Evolutionary conservation across 2,329 filamentous ascomycete species (phyloP), one percentile per base, ranked within the genome.

Genomic region (Penicillium thymicola): DNA sequence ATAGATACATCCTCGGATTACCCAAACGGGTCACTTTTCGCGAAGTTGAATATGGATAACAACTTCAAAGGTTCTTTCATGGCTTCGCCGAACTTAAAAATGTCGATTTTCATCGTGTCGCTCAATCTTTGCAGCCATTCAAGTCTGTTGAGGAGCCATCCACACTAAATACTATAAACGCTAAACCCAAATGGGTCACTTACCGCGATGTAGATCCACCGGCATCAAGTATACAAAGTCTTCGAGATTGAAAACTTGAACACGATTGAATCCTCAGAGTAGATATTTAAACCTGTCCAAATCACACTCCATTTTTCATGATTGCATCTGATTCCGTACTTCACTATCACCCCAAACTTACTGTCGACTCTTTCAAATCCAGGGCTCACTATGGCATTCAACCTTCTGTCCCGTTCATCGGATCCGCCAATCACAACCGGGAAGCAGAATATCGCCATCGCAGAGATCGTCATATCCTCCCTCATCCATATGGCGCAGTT

Each of bases 391-490:
- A 62, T 59, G 62, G 34, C 18, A 28, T 13, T 23, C 30, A 44
- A 44, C 21, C n/a, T 46, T 23, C 9, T 47, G 23, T 41, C 54
- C 25, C 54, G 49, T n/a, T 40, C 37, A 3, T 36, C 28, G 16
- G 30, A 55, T 13, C 42, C 25, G 9, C 25, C 50, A 14, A 58
- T 61, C 37, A 52, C 59, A 37, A 28, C 43, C 27, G 46, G 53
- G 32, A 51, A 37, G 23, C 51, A 37, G 13, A 54, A 64, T 4
- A 38, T 70, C 25, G 67, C 66, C 18, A 66, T 70, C n/a, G 57
- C 62, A 9, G 63, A 70, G 30, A 23, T 70, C 8, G 40, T 58
- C 2, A 47, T 70, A 18, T 70, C 66, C 42, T 68, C 64, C 2
- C 14, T 60, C 18, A 64, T 70, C 4, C 63, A 63, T 8, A 2